These are phyloP conservation scores for Xerocomus minutiporus DNA, from an alignment of 1,284 basidiomycete genomes.

Conservation along the genomic window DNA sequence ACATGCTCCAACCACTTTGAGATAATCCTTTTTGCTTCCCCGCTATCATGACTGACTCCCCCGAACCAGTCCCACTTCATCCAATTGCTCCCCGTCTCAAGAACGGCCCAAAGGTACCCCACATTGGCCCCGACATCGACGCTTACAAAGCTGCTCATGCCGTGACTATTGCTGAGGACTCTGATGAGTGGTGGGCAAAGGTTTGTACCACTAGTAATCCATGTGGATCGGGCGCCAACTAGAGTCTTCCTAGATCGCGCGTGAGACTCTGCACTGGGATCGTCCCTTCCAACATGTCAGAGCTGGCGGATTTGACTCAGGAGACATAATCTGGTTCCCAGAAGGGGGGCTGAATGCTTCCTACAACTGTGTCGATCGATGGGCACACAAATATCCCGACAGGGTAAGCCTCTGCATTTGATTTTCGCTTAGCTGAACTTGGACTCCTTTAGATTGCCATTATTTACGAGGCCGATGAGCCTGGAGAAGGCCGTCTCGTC, in stretches of 20 bases:
- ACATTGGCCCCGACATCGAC: constrained; percentile 71
- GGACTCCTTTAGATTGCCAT: constrained; percentile 68
- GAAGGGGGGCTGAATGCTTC: constrained; percentile 86
- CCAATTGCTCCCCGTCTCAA: constrained; percentile 69
- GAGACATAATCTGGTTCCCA: constrained; percentile 95
- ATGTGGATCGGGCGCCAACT: not conserved
- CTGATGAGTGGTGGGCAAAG: constrained; percentile 86
- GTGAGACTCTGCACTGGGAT: constrained; percentile 84
- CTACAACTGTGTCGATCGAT: constrained; percentile 98
- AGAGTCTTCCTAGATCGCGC: constrained; percentile 56
- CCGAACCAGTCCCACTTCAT: constrained; percentile 38
- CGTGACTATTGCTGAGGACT: constrained; percentile 68
- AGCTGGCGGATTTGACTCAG: constrained; percentile 79
- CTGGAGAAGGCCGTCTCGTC: constrained; percentile 74
- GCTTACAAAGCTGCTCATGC: constrained; percentile 69
- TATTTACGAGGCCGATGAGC: constrained; percentile 98
- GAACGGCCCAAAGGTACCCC: constrained; percentile 57
- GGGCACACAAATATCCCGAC: constrained; percentile 88
- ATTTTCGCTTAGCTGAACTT: not conserved
- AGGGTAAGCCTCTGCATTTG: constrained; percentile 49
- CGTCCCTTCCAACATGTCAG: constrained; percentile 87
- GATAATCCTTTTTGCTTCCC: not conserved
- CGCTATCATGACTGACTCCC: constrained; percentile 28
- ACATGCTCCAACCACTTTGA: not conserved
- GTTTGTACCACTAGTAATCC: constrained; percentile 39